phyloP scores from a whole-genome alignment of 305 asterid species.

The Euphrasia arctica region DNA sequence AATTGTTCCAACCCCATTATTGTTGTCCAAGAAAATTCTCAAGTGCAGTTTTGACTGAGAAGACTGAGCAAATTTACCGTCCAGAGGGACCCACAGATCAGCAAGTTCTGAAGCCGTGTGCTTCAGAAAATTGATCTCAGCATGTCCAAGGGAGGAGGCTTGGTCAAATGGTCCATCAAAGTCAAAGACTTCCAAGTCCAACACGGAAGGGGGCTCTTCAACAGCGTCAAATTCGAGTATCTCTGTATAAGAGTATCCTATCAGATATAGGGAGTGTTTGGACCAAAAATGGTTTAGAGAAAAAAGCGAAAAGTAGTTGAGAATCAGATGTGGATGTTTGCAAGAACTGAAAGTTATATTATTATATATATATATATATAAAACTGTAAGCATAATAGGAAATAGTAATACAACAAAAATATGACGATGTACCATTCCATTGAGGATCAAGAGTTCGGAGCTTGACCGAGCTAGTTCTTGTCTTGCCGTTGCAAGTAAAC shows the following conservation, averaged over 20 bases:
- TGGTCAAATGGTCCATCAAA: conserved; percentile 85
- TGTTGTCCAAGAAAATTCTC: conserved; percentile 77
- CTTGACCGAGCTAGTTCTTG: conserved; percentile 91
- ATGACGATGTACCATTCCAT: conserved; percentile 57
- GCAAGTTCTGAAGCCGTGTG: conserved; percentile 77
- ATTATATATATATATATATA: too few relatives aligned
- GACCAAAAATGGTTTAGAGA: neutral
- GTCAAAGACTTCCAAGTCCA: conserved; percentile 78
- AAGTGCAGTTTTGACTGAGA: conserved; percentile 73
- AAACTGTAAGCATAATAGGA: neutral
- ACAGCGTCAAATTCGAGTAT: conserved; percentile 86
- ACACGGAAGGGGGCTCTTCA: conserved; percentile 87
- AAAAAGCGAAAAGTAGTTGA: neutral
- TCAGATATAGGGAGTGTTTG: conserved; percentile 13
- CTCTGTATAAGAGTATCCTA: conserved; percentile 40
- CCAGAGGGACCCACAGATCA: conserved; percentile 79
- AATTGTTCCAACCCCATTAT: conserved; percentile 78
- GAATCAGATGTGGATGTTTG: conserved; percentile 3
- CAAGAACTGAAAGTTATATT: neutral
- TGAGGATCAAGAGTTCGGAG: conserved; percentile 76
- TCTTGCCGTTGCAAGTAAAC: conserved; percentile 83
- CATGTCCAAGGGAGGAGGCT: conserved; percentile 71
- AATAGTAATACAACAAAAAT: neutral
- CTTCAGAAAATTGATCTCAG: conserved; percentile 82
- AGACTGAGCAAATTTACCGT: conserved; percentile 75